Base-by-base conservation (phyloP, 2,329 filamentous ascomycete genomes). In the Xylaria sp. region DNA sequence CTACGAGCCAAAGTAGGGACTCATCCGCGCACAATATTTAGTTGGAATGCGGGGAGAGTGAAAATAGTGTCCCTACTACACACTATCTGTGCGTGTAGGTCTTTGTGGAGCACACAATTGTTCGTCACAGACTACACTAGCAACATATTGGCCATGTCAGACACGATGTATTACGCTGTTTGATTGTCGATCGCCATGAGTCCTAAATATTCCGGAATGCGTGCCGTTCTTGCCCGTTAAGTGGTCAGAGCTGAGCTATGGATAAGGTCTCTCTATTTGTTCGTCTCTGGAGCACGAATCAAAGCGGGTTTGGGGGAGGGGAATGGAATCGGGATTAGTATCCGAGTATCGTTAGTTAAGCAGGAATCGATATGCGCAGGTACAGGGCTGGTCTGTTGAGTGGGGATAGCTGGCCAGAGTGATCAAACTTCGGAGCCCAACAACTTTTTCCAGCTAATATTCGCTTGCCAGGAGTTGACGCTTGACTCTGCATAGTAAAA, bases 1-100 rank as follows among this genome's bases (percentile, higher is more conserved):
- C 54, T 63, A 39, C 20, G 57, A 59, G 41, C 28, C 23, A 50
- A 41, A 41, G 41, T 61, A 63, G 37, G 48, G 55, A 51, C 57
- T 63, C 69, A 60, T 55, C 50, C 46, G 60, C 60, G 41, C 51
- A 61, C 50, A 68, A 65, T 52, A 65, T 58, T 58, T 55, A 37
- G 51, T 68, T 59, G 34, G 51, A 37, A 65, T 70, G 69, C 58
- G 69, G 69, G 69, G 62, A 65, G 57, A 23, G 13, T 48, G 20
- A 50, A 58, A 68, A 41, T 58, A 32, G 34, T 37, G 34, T 37
- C 34, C 34, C 34, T 37, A 37, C 34, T 37, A 37, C 34, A 28
- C 44, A 20, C 18, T 20, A 20, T 1, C 5, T 28, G 28, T 28
- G 5, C 28, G 28, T 28, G 2, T 48, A 20, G 58, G 56, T 46